A percentile compares a stretch with the other conserved stretches of the same genome.
These are phyloP conservation scores for Fagus crenata DNA, from an alignment of 306 rosid species.

Conservation along the genomic window DNA sequence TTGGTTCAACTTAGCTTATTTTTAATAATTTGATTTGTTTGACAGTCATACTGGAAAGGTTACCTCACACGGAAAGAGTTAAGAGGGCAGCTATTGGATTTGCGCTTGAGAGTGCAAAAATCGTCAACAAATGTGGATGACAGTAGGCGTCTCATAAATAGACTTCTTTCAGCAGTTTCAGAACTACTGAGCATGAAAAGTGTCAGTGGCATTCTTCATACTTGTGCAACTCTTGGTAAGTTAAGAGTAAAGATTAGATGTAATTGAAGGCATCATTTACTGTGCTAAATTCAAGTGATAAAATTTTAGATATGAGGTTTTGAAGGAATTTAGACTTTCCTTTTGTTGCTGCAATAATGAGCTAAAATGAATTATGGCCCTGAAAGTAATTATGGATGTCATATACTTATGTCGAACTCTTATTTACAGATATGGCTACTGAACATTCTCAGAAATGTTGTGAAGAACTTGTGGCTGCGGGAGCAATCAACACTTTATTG, in stretches of 20 bases:
- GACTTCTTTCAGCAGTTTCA: constrained; percentile 56
- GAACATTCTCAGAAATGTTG: constrained; percentile 82
- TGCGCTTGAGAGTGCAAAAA: constrained; percentile 64
- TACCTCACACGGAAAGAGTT: constrained; percentile 62
- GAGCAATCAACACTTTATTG: constrained; percentile 70
- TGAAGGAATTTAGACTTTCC: neutral
- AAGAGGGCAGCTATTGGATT: constrained; percentile 56
- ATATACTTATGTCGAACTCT: neutral
- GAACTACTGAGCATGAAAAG: constrained; percentile 59
- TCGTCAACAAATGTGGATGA: constrained; percentile 81
- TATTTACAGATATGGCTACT: constrained; percentile 73
- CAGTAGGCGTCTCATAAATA: constrained; percentile 76
- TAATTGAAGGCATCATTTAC: neutral
- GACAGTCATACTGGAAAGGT: constrained; percentile 85
- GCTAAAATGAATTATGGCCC: neutral
- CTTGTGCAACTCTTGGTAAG: constrained; percentile 78
- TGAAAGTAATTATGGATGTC: constrained; percentile 1
- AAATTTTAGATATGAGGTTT: neutral
- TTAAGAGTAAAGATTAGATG: neutral
- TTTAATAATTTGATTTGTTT: neutral
- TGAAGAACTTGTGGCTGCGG: constrained; percentile 82
- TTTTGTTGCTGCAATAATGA: neutral
- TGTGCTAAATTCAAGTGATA: neutral
- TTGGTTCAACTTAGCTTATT: neutral
- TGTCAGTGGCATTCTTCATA: constrained; percentile 64